Evolutionary conservation across 2,329 filamentous ascomycete species (phyloP).

Genomic region (Cercospora canescens): DNA sequence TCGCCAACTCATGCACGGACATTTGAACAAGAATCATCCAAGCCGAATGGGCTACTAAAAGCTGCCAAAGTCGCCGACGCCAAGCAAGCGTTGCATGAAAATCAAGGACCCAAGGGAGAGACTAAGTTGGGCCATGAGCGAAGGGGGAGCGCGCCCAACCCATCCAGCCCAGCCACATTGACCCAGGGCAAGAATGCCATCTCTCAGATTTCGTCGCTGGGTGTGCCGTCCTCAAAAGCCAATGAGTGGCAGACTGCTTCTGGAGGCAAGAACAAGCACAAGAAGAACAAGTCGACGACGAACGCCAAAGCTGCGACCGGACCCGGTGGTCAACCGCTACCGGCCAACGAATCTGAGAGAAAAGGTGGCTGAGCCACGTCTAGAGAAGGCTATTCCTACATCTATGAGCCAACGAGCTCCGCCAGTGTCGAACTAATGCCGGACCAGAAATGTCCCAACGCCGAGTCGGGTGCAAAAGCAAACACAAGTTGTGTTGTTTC

Average conservation of each 20-base stretch:
- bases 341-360: slow-evolving; percentile 45
- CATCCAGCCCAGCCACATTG: slow-evolving; percentile 10
- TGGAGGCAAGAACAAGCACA: slow-evolving; percentile 32
- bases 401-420: background rate
- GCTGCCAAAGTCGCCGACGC: slow-evolving; percentile 32
- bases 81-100: slow-evolving; percentile 28
- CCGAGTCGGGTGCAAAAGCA: background rate
- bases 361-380: slow-evolving; percentile 42
- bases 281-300: slow-evolving; percentile 36
- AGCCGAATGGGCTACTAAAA: slow-evolving; percentile 30
- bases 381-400: background rate
- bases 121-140: slow-evolving; percentile 25
- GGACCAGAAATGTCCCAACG: background rate
- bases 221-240: slow-evolving; percentile 9
- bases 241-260: slow-evolving; percentile 32
- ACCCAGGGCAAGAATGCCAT: background rate
- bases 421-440: background rate
- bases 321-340: slow-evolving; percentile 41
- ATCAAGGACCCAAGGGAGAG: slow-evolving; percentile 18
- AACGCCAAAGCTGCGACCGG: slow-evolving; percentile 16
- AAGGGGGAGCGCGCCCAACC: slow-evolving; percentile 27
- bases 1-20: slow-evolving; percentile 64
- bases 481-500: background rate
- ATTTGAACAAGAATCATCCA: slow-evolving; percentile 42
- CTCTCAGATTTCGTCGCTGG: background rate